Conservation (phyloP, 139 green algal genomes). For the Chlamydomonas applanata region DNA sequence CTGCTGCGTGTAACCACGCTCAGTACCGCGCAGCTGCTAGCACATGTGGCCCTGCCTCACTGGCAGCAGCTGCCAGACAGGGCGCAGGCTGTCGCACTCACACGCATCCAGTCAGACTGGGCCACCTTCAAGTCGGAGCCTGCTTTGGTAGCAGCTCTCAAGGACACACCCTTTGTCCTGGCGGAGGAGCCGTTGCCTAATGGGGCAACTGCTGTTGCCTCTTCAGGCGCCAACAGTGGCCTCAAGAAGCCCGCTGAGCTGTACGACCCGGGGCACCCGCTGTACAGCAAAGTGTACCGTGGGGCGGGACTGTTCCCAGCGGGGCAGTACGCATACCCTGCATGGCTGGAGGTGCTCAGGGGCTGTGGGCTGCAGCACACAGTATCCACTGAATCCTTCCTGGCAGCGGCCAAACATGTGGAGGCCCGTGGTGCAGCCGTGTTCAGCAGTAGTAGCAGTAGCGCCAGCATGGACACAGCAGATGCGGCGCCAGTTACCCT, state of each 20-base stretch:
- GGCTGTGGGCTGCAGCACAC: slow-evolving; percentile 28
- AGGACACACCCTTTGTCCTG: slow-evolving; percentile 46
- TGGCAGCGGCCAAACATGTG: slow-evolving; percentile 38
- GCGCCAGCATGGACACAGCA: neutral
- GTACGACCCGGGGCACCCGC: slow-evolving; percentile 53
- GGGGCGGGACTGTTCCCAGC: slow-evolving; percentile 43
- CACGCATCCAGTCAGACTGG: slow-evolving; percentile 27
- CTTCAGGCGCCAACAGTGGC: neutral
- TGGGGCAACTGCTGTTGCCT: no score
- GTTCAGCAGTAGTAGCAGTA: neutral
- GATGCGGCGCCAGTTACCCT: no score
- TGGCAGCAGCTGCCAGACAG: slow-evolving; percentile 13
- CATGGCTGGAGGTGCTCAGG: slow-evolving; percentile 50
- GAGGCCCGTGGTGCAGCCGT: slow-evolving; percentile 4
- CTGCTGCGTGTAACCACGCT: slow-evolving; percentile 43
- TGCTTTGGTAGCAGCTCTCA: slow-evolving; percentile 34
- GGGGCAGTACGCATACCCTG: slow-evolving; percentile 38
- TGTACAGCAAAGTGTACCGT: slow-evolving; percentile 59
- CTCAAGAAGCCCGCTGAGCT: slow-evolving; percentile 34
- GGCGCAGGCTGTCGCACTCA: slow-evolving; percentile 26
- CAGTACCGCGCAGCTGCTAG: slow-evolving; percentile 22
- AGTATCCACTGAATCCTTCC: slow-evolving; percentile 30
- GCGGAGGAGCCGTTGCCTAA: neutral
- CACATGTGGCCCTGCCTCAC: slow-evolving; percentile 31
- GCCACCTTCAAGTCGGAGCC: neutral